Percentiles rank a stretch among this genome's conserved stretches.
These are phyloP conservation scores for Gentiana dahurica DNA, from an alignment of 257 asterid genomes.

Conservation along the genomic window DNA sequence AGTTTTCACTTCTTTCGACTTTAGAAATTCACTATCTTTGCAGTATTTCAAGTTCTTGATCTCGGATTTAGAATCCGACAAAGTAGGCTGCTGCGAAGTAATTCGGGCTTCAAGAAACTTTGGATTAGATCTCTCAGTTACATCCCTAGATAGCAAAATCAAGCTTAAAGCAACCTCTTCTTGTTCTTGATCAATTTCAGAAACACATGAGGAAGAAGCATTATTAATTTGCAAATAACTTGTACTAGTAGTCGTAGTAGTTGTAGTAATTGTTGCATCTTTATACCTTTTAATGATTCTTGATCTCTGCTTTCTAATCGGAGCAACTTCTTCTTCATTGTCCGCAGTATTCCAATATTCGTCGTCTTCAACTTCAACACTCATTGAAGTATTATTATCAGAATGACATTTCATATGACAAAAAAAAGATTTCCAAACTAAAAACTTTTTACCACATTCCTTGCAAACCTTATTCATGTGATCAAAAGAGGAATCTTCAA, in stretches of 20 bases:
- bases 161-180: slow-evolving; percentile 83
- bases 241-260: slow-evolving; percentile 7
- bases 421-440: slow-evolving; percentile 78
- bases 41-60: slow-evolving; percentile 4
- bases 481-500: slow-evolving; percentile 23
- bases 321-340: slow-evolving; percentile 32
- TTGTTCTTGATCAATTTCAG: slow-evolving; percentile 53
- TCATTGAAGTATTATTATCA: slow-evolving; percentile 11
- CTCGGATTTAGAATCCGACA: slow-evolving; percentile 8
- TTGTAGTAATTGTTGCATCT: slow-evolving; percentile 7
- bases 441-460: slow-evolving; percentile 74
- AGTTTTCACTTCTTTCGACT: slow-evolving; percentile 12
- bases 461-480: slow-evolving; percentile 31
- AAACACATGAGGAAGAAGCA: slow-evolving; percentile 22
- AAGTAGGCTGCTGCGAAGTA: slow-evolving; percentile 3
- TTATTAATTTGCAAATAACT: slow-evolving; percentile 20
- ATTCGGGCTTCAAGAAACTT: slow-evolving; percentile 7
- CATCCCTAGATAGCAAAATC: slow-evolving; percentile 63
- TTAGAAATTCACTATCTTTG: slow-evolving; percentile 4
- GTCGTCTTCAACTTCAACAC: slow-evolving; percentile 16
- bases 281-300: slow-evolving; percentile 56
- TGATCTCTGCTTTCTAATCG: slow-evolving; percentile 49
- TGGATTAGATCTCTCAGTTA: neutral
- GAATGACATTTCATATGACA: slow-evolving; percentile 92
- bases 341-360: slow-evolving; percentile 35